Base-by-base conservation (phyloP, 257 asterid genomes). In the Solanum stenotomum region DNA sequence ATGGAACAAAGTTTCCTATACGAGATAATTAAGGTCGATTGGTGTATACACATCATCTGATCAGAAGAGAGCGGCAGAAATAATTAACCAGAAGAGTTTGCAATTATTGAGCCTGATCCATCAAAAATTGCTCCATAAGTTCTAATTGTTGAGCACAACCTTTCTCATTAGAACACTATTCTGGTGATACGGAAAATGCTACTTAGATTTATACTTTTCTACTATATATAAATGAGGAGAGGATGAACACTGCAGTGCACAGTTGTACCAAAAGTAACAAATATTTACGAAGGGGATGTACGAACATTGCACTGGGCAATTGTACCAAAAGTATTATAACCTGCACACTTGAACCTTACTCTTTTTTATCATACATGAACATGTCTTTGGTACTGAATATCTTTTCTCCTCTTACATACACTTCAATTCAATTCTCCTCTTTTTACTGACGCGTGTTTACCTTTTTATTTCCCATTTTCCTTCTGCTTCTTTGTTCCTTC, bases 1-100 rank as follows among this genome's bases (percentile, higher is more conserved):
- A 79, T 40, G 34, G 84, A 88, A 87, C 88, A 86, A 49, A 82
- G 86, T 82, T 82, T 15, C n/a, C 86, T 33, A 84, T 44, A 52
- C 35, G 4, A 25, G n/a, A 29, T 63, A 87, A 87, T 49, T 59
- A 87, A 68, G 56, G 71, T 23, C 86, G 56, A 49, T 82, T 82
- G 63, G 86, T 10, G 20, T 82, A 18, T 49, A 82, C 29, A 40
- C 75, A 27, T 68, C 87, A 86, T 74, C 61, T 34, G 27, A 52
- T 49, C 61, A 46, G 44, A 74, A 31, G 85, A 82, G 29, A 81
- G 86, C 2, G 10, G 86, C 70, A 82, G 29, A 49, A 82, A 71
- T 27, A 59, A 61, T 44, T 20, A 56, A 71, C 42, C 27, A 74
- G 31, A 65, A 40, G 68, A 86, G 70, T 70, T 86, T 27, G 65